Conservation (phyloP, 2,329 filamentous ascomycete species). For the Aspergillus hortae region DNA sequence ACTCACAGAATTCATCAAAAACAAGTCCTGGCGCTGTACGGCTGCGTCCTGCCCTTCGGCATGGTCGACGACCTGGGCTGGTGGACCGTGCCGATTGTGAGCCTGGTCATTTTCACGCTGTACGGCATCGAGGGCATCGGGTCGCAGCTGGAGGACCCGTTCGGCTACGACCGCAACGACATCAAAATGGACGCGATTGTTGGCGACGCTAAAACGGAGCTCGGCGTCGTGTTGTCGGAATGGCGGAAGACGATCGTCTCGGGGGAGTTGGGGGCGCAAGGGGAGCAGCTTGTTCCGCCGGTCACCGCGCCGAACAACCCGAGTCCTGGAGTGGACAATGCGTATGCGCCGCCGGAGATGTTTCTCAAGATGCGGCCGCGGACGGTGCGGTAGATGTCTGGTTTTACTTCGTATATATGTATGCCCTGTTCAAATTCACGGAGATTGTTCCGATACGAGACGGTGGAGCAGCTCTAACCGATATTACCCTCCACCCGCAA, state of each 20-base stretch:
- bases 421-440: not conserved
- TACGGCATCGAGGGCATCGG: conserved; percentile 64
- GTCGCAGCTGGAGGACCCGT: conserved; percentile 62
- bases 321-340: conserved; percentile 8
- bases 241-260: conserved; percentile 44
- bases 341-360: conserved; percentile 27
- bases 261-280: conserved; percentile 5
- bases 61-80: conserved; percentile 62
- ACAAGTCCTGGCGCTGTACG: conserved; percentile 61
- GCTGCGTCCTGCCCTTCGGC: conserved; percentile 59
- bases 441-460: too few species aligned
- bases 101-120: conserved; percentile 60
- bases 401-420: not conserved
- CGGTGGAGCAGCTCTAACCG: not conserved
- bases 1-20: conserved; percentile 56
- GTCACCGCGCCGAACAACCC: not conserved
- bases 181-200: conserved; percentile 66
- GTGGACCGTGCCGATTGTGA: conserved; percentile 59
- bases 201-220: conserved; percentile 57
- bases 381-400: conserved; percentile 4
- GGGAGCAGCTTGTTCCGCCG: not conserved
- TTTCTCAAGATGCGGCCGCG: conserved; percentile 23
- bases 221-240: conserved; percentile 56
- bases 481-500: not conserved
- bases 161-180: conserved; percentile 63